Base-by-base conservation (phyloP, 129 eudicot genomes). In the Flaveria ramosissima region DNA sequence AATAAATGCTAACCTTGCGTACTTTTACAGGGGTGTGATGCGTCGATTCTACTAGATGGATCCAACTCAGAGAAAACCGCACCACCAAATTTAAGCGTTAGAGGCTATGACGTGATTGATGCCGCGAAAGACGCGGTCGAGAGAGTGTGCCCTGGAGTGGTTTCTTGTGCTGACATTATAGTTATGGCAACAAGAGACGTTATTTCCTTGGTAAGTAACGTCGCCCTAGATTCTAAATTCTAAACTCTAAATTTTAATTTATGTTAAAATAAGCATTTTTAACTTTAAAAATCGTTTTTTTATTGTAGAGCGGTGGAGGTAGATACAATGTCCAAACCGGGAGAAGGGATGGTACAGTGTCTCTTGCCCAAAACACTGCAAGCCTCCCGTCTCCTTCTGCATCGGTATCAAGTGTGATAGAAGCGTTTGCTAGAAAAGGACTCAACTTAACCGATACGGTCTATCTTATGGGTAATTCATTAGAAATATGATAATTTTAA, bases 81-180 rank as follows among this genome's bases (percentile, higher is more conserved):
- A 6, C 52, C 21, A 0, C 88, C 88, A 9, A 89, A 89, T 70
- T 64, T 46, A 52, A 86, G 90, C 10, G 89, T 90, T 15, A 73
- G 96, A 9, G 96, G 93, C 1, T 86, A 81, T 7, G 86, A 86
- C 9, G 62, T 90, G 41, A 86, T 90, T 9, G 93, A 90, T 67
- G 86, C 83, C 1, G 83, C 72, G 3, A 88, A 90, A 78, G 15
- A 62, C 4, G 78, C 52, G 0, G 78, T 90, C 3, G 96, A 90
- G 79, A 80, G 41, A 9, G 42, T 41, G 17, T 90, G 93, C 57
- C 84, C 89, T 2, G 86, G 86, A 13, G 47, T 83, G 1, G 96
- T 90, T 55, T 90, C 93, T 45, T 90, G 93, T 71, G 91, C 93
- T 14, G 96, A 90, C 64, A 86, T 88, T 46, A 88, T 90, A 43